Percentiles rank a stretch among this genome's conserved stretches.
Conservation (phyloP, 495 filamentous ascomycete genomes). For the Saxophila tyrrhenica region DNA sequence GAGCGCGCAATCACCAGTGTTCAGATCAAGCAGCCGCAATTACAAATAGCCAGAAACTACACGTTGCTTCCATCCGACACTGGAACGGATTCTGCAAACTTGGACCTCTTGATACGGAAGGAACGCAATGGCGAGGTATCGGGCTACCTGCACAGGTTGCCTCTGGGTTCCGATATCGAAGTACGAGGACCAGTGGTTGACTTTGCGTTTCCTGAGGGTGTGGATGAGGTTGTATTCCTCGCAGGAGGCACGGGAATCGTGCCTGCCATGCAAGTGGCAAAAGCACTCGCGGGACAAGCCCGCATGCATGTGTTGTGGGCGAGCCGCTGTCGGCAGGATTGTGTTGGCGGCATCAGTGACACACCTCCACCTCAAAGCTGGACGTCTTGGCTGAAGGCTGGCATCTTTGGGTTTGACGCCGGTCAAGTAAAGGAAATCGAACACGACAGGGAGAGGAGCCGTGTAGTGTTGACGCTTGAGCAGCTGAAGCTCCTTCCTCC, state of each 20-base stretch:
- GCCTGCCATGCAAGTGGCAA: slow-evolving; percentile 70
- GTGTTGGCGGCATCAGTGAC: slow-evolving; percentile 37
- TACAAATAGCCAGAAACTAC: slow-evolving; percentile 81
- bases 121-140: slow-evolving; percentile 41
- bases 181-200: slow-evolving; percentile 70
- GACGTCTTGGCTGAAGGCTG: background rate
- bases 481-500: slow-evolving; percentile 32
- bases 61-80: slow-evolving; percentile 58
- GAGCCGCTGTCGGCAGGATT: slow-evolving; percentile 48
- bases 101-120: slow-evolving; percentile 41
- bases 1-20: slow-evolving; percentile 64
- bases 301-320: slow-evolving; percentile 53
- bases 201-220: slow-evolving; percentile 45
- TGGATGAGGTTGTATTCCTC: slow-evolving; percentile 59
- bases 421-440: no score
- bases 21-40: slow-evolving; percentile 83
- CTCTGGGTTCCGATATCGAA: slow-evolving; percentile 50
- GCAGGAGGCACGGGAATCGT: slow-evolving; percentile 93
- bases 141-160: slow-evolving; percentile 54
- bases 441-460: slow-evolving; percentile 4
- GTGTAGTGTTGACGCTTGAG: slow-evolving; percentile 48
- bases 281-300: slow-evolving; percentile 40
- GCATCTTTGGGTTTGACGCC: slow-evolving; percentile 8
- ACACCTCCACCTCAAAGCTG: slow-evolving; percentile 1
- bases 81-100: slow-evolving; percentile 28